Evolutionary conservation across 2,329 filamentous ascomycete genomes (phyloP).

Genomic region (Raffaelea albimanens): DNA sequence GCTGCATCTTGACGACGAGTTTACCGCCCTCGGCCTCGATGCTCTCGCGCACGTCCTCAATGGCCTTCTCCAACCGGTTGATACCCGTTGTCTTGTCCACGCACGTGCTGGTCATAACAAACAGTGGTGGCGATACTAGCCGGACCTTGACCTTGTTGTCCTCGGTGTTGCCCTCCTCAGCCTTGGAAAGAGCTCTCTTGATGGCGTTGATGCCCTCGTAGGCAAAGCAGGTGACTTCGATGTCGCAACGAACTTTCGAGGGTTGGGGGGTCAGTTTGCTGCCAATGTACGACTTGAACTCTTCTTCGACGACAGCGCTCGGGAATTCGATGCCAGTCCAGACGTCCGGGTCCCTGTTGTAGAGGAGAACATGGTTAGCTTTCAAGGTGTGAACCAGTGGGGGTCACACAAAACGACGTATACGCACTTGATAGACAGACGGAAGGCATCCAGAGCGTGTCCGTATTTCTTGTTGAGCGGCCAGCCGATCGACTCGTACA

Average conservation of each 20-base stretch:
- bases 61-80: slow-evolving; percentile 74
- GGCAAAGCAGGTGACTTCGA: slow-evolving; percentile 89
- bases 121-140: slow-evolving; percentile 93
- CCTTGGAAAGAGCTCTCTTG: slow-evolving; percentile 82
- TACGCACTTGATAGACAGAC: slow-evolving; percentile 89
- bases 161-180: slow-evolving; percentile 83
- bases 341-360: slow-evolving; percentile 73
- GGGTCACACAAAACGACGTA: not conserved
- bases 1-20: slow-evolving; percentile 92
- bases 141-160: slow-evolving; percentile 97
- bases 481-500: slow-evolving; percentile 95
- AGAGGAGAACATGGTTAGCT: too few species aligned
- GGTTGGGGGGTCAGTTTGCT: slow-evolving; percentile 96
- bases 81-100: slow-evolving; percentile 88
- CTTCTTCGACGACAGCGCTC: slow-evolving; percentile 73
- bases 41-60: slow-evolving; percentile 72
- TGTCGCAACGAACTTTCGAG: slow-evolving; percentile 97
- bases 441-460: slow-evolving; percentile 95
- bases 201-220: slow-evolving; percentile 98
- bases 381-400: not conserved
- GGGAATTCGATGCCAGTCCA: slow-evolving; percentile 92
- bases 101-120: slow-evolving; percentile 91
- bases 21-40: slow-evolving; percentile 72
- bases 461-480: slow-evolving; percentile 96
- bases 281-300: slow-evolving; percentile 90